Conservation (phyloP, 2,329 filamentous ascomycete species). For the Leptographium lundbergii region DNA sequence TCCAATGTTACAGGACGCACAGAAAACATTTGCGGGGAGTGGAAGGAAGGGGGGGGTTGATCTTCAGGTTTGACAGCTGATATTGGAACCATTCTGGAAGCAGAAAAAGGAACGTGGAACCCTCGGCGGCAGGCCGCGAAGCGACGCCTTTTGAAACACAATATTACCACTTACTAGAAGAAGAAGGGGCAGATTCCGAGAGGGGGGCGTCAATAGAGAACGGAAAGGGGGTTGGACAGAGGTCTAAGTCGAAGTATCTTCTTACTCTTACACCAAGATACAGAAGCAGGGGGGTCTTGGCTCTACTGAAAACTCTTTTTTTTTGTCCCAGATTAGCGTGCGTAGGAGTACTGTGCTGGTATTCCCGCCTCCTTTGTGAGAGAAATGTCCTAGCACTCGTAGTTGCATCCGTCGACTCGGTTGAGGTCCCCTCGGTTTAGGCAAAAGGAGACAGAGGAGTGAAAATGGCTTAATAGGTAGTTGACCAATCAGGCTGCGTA, state of each 20-base stretch:
- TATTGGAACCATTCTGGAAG: conserved; percentile 5
- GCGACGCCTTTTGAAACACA: not conserved
- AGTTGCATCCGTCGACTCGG: not conserved
- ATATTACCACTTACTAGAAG: not conserved
- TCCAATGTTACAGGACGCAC: not conserved
- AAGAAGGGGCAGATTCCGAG: not conserved
- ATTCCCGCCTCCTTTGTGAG: not conserved
- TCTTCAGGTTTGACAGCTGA: not conserved
- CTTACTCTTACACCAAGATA: not conserved
- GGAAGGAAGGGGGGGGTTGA: not conserved
- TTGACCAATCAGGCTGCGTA: conserved; percentile 8
- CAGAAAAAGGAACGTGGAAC: not conserved
- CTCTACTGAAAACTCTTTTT: not conserved
- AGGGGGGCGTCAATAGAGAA: not conserved
- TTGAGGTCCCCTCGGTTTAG: not conserved
- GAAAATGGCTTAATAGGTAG: conserved; percentile 1
- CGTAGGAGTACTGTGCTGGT: not conserved
- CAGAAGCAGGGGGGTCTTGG: not conserved
- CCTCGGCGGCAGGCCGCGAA: not conserved
- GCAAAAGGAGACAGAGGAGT: conserved; percentile 1
- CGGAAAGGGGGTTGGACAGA: not conserved
- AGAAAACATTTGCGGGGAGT: not conserved
- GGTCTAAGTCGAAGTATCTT: not conserved
- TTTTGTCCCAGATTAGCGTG: not conserved
- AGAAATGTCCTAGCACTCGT: not conserved